Percentiles rank a stretch among this genome's conserved stretches.
Evolutionary conservation across 306 rosid species (phyloP).

Genomic region (Inga oerstediana): DNA sequence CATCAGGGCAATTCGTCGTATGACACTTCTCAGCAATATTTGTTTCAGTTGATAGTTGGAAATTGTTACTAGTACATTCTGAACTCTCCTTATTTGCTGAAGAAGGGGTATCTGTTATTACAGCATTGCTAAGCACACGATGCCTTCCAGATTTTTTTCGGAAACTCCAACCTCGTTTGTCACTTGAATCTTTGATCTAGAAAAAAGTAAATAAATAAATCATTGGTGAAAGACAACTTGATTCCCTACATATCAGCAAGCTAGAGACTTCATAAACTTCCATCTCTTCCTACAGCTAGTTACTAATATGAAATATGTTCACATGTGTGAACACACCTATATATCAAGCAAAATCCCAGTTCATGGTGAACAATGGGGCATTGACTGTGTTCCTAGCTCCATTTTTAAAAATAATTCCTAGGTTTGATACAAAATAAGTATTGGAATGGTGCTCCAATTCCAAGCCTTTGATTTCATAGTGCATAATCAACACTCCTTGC

Average conservation of each 20-base stretch:
- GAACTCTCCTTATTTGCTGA: slow-evolving; percentile 65
- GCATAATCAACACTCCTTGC: background rate
- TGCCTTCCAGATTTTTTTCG: slow-evolving; percentile 83
- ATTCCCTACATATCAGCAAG: background rate
- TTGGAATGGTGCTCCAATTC: background rate
- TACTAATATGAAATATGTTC: background rate
- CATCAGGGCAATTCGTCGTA: slow-evolving; percentile 47
- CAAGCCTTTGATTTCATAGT: slow-evolving; percentile 13
- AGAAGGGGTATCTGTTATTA: slow-evolving; percentile 55
- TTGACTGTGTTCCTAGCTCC: background rate
- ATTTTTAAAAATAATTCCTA: background rate
- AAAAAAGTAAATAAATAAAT: slow-evolving; percentile 5
- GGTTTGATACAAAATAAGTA: background rate
- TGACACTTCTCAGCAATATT: slow-evolving; percentile 60
- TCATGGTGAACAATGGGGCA: background rate
- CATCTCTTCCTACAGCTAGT: background rate
- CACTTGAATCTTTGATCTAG: slow-evolving; percentile 71
- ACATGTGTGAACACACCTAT: background rate
- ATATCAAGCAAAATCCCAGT: background rate
- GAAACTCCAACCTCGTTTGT: slow-evolving; percentile 95
- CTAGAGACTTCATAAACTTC: background rate
- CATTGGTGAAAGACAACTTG: slow-evolving; percentile 14
- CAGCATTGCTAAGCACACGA: slow-evolving; percentile 92
- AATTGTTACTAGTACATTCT: slow-evolving; percentile 52
- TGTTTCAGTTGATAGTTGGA: slow-evolving; percentile 47